Evolutionary conservation across 1,139 yeast species (phyloP).

Genomic region (Nakaseomyces kungkrabaensis): DNA sequence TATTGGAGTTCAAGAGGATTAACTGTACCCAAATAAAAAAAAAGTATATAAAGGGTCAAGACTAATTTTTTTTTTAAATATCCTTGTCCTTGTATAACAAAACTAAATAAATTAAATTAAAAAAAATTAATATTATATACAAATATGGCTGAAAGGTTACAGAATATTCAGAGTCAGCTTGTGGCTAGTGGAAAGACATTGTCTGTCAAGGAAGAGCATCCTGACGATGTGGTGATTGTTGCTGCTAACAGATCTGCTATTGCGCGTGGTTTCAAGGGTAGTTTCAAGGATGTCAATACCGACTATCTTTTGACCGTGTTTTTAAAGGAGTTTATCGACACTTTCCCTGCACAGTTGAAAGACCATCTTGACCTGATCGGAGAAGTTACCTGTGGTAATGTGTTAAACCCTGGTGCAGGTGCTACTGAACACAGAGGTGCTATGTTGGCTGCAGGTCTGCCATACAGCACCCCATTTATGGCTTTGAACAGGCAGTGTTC

Average conservation of each 20-base stretch:
- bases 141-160: conserved; percentile 38
- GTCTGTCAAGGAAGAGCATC: conserved; percentile 46
- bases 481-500: conserved; percentile 92
- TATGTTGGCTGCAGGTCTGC: conserved; percentile 61
- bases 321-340: conserved; percentile 49
- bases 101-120: neutral
- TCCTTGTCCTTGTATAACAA: neutral
- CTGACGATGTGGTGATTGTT: conserved; percentile 80
- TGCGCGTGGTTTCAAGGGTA: conserved; percentile 76
- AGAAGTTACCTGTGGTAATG: conserved; percentile 84
- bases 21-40: no score
- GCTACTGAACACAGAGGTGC: conserved; percentile 91
- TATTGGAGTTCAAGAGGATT: neutral
- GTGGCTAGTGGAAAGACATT: conserved; percentile 28
- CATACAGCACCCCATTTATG: conserved; percentile 59
- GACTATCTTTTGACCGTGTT: conserved; percentile 55
- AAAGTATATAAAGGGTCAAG: neutral
- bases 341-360: conserved; percentile 32
- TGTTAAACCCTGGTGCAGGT: conserved; percentile 83
- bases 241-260: conserved; percentile 86
- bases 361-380: conserved; percentile 60
- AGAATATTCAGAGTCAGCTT: conserved; percentile 50
- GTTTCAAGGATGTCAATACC: conserved; percentile 17
- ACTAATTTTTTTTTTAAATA: no score
- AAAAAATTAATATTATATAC: no score